Evolutionary conservation across 1,284 basidiomycete genomes (phyloP), one percentile per base, ranked within the genome.

Genomic region (Ustilago xerochloae): DNA sequence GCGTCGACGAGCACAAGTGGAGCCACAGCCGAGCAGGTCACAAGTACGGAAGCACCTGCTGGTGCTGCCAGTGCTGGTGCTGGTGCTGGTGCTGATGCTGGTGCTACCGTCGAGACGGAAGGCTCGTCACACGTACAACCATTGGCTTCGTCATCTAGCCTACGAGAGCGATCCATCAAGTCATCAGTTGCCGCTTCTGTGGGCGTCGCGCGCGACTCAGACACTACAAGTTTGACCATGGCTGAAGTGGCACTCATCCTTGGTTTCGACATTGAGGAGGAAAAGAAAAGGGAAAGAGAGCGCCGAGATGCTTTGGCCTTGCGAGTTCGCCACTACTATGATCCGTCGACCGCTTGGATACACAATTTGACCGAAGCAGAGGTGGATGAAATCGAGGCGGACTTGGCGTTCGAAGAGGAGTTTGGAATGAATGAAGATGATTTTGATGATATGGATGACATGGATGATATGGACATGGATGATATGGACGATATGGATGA

Each of bases 121-220:
- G 39, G 36, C 7, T 33, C 48, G 16, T 30, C 41, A 9, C 22
- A 7, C n/a, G 4, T 51, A 39, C 59, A 28, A 8, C 18, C 39
- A 16, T 30, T 6, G 10, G 22, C 54, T 26, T 36, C 28, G 13
- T 36, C 30, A 6, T 43, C 50, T 3, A 38, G 33, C 39, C 47
- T 69, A 7, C 62, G 71, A 18, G 62, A 62, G 38, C 65, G 58
- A 24, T 74, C 71, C 6, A 74, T 74, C 62, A 61, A 63, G n/a
- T 32, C 71, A 16, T 74, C 71, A 7, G 61, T 74, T 8, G 65
- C 57, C 36, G 57, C 71, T 6, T 69, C 65, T 24, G 66, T 69
- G 1, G 71, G 71, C 8, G 54, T 48, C 0, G 66, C 62, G 8
- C 55, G 65, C 29, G 62, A 62, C 18, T 61, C 59, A n/a, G 65